These are phyloP conservation scores for Pichia eremophila DNA, from an alignment of 805 yeast genomes.

Conservation along the genomic window DNA sequence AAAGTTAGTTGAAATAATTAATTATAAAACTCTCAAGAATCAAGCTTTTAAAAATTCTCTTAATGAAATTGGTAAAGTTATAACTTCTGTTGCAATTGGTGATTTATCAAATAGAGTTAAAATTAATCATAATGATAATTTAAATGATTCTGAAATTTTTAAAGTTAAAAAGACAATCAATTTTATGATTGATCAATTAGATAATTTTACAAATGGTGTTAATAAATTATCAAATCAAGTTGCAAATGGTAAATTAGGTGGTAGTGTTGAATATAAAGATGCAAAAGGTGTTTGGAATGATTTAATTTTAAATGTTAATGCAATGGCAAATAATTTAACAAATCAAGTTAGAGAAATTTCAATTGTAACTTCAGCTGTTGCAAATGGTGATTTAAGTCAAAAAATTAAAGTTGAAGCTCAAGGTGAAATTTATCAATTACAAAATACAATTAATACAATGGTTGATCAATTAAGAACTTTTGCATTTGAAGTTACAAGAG, in stretches of 20 bases:
- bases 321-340: slow-evolving; percentile 80
- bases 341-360: slow-evolving; percentile 85
- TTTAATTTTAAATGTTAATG: slow-evolving; percentile 74
- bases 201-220: slow-evolving; percentile 72
- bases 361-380: slow-evolving; percentile 83
- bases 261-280: slow-evolving; percentile 79
- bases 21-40: slow-evolving; percentile 36
- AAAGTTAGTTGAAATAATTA: slow-evolving; percentile 11
- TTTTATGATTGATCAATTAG: slow-evolving; percentile 83
- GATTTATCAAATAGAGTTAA: slow-evolving; percentile 75
- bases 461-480: slow-evolving; percentile 77
- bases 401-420: slow-evolving; percentile 87
- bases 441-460: slow-evolving; percentile 82
- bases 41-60: slow-evolving; percentile 64
- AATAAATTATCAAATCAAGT: slow-evolving; percentile 84
- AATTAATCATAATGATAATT: slow-evolving; percentile 52
- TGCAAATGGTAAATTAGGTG: slow-evolving; percentile 84
- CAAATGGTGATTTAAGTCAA: slow-evolving; percentile 73
- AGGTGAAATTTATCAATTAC: slow-evolving; percentile 79
- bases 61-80: slow-evolving; percentile 76
- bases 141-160: slow-evolving; percentile 60
- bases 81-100: slow-evolving; percentile 83
- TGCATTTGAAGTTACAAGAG: slow-evolving; percentile 80
- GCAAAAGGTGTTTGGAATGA: slow-evolving; percentile 84
- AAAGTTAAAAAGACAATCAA: slow-evolving; percentile 76